Evolutionary conservation across 2,329 filamentous ascomycete species (phyloP), one percentile per base, ranked within the genome.

Genomic region (Colletotrichum salicis): DNA sequence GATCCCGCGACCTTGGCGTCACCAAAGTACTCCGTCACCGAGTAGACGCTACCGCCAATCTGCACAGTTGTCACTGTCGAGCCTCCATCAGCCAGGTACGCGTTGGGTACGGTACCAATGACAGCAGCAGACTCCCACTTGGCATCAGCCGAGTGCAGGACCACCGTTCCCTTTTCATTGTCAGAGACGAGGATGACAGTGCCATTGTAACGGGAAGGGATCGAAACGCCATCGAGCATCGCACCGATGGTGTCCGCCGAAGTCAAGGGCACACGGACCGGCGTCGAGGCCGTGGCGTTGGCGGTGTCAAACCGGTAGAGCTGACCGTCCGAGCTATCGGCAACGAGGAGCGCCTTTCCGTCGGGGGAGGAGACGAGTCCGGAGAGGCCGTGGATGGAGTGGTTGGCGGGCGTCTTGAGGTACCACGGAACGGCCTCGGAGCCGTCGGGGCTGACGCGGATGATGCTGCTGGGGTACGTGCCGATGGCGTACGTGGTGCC

Each of bases 401-500:
- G 79, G n/a, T 78, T 73, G 22, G 77, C 73, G 1, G 72, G 65
- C 0, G 74, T 67, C 8, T 77, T 77, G 2, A 80, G 73, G 72
- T 82, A 82, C 81, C 81, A 84, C 0, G 78, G 73, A 4, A 27
- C 61, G 5, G 75, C 76, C 5, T 72, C 68, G 4, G 73, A 72
- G 2, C 81, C 81, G 61, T 80, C 74, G 33, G 77, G 59, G 31
- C 76, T 76, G 11, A 82, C 77, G 13, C 78, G 78, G 57, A 83
- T 71, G 19, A 84, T 77, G 7, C 79, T 80, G 24, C 80, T 79
- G 0, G 82, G 81, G 10, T 75, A 84, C 0, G 80, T 82, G 52
- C 83, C 82, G 0, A 84, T 74, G 7, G 81, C 79, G 61, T 80
- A 84, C 0, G 80, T 71, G 75, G 82, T 81, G 10, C 82, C 81